Evolutionary conservation across 2,329 filamentous ascomycete genomes (phyloP), one percentile per base, ranked within the genome.

Genomic region (Sordariomycetes sp.): DNA sequence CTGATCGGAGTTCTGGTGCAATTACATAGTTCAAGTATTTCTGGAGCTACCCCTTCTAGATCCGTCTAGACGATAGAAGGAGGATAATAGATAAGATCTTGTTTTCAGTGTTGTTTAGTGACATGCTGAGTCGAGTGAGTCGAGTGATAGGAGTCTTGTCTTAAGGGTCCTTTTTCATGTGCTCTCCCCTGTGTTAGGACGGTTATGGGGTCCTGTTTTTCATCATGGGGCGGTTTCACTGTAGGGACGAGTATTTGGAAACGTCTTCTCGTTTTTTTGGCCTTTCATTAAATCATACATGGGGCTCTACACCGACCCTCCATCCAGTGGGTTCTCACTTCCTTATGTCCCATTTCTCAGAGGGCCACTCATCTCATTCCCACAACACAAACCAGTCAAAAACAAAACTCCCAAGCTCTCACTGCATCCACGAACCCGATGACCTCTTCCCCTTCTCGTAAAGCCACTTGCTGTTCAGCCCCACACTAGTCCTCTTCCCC

Each of bases 381-480:
- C 40, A 7, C 40, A 18, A n/a, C 40, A n/a, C n/a, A 46, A 32
- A 8, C 8, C 28, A 32, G 28, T 46, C 40, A 46, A 46, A n/a
- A 16, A 46, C 40, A n/a, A 8, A 7, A 14, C 7, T 20, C 46
- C n/a, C 43, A 24, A 14, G 40, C 24, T n/a, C 52, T 68, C 51
- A 73, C 54, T 70, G 67, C 55, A 67, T 63, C 71, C 74, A 77
- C 35, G 71, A 66, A 58, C 70, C 76, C 56, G 78, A 76, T 64
- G 79, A 74, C 69, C 84, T 69, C 69, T 85, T 76, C 65, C 88
- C 87, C 72, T 86, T 89, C 71, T 97, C 90, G 68, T 96, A 97
- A 60, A 97, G 72, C 93, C 93, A 97, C 74, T 94, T 96, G 74
- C 85, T 96, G 72, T 93, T 97, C 67, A 97, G 68, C 0, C 85